Evolutionary conservation across 2,329 filamentous ascomycete species (phyloP).

Genomic region (Dryadomyces quercus-mongolicae): DNA sequence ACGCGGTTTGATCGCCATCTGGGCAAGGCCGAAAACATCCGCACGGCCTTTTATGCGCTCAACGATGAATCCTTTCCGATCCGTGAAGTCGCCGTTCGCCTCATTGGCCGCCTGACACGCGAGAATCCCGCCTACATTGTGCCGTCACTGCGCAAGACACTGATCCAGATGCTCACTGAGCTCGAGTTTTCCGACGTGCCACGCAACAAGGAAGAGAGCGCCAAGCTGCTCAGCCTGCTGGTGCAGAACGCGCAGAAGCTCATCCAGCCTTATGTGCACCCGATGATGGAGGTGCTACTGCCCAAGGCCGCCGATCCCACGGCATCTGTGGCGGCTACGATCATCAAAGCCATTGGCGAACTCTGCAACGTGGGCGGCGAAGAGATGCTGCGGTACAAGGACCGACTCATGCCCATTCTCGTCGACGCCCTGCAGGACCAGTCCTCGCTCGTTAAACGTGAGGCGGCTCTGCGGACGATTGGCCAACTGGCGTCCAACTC

Average conservation of each 20-base stretch:
- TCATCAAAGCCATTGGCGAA: constrained; percentile 90
- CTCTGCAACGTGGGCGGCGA: constrained; percentile 87
- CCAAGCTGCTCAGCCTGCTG: constrained; percentile 80
- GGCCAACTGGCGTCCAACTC: constrained; percentile 92
- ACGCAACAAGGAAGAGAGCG: constrained; percentile 91
- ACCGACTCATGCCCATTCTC: constrained; percentile 87
- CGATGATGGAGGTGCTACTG: constrained; percentile 88
- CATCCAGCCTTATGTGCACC: constrained; percentile 93
- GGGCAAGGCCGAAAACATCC: constrained; percentile 95
- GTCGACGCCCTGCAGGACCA: constrained; percentile 90
- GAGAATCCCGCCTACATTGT: constrained; percentile 97
- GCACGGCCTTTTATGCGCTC: constrained; percentile 85
- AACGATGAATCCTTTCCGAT: constrained; percentile 93
- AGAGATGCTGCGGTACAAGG: constrained; percentile 86
- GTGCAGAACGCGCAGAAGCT: constrained; percentile 87
- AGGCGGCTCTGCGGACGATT: constrained; percentile 80
- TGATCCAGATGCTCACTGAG: constrained; percentile 92
- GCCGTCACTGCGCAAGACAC: constrained; percentile 82
- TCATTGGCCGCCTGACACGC: constrained; percentile 83
- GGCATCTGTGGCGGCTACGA: constrained; percentile 81
- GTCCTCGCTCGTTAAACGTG: constrained; percentile 77
- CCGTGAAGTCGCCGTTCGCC: constrained; percentile 86
- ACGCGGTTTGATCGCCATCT: constrained; percentile 90
- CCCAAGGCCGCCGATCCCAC: constrained; percentile 82
- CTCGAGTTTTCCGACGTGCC: constrained; percentile 92